These are phyloP conservation scores for Priceomyces castillae DNA, from an alignment of 805 yeast genomes.

Conservation along the genomic window DNA sequence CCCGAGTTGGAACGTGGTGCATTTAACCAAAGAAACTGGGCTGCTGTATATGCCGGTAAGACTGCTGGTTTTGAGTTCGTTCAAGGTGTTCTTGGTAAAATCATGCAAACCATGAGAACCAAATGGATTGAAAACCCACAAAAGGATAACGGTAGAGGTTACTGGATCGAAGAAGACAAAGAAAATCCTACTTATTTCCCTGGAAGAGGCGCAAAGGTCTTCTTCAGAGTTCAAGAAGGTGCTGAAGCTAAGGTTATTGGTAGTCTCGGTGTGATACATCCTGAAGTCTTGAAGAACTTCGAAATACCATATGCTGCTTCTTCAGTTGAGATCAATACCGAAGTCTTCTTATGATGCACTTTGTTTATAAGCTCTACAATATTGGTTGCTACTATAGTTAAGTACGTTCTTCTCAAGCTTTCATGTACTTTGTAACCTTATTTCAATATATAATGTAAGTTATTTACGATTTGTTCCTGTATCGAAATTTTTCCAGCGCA, in stretches of 20 bases:
- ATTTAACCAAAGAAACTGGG: slow-evolving; percentile 89
- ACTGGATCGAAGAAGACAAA: slow-evolving; percentile 76
- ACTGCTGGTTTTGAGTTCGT: slow-evolving; percentile 91
- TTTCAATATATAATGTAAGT: not conserved
- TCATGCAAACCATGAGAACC: slow-evolving; percentile 94
- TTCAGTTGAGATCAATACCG: slow-evolving; percentile 84
- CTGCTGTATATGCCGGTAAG: slow-evolving; percentile 91
- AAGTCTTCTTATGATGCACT: slow-evolving; percentile 63
- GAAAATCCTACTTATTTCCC: slow-evolving; percentile 81
- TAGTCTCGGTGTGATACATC: slow-evolving; percentile 90
- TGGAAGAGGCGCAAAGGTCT: slow-evolving; percentile 92
- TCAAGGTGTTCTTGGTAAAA: slow-evolving; percentile 91
- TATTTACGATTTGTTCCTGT: slow-evolving; percentile 4
- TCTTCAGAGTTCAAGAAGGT: slow-evolving; percentile 64
- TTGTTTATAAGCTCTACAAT: not conserved
- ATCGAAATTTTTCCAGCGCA: not conserved
- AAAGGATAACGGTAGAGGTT: slow-evolving; percentile 62
- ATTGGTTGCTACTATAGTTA: not conserved
- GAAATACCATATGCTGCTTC: slow-evolving; percentile 94
- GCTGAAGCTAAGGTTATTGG: slow-evolving; percentile 66
- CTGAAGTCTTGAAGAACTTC: slow-evolving; percentile 81
- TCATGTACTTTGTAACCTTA: not conserved
- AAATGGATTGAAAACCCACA: slow-evolving; percentile 66
- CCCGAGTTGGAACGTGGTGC: slow-evolving; percentile 81
- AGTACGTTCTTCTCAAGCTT: too few relatives aligned